phyloP scores from a whole-genome alignment of 352 stramenopile species.

The Peronospora farinosa region DNA sequence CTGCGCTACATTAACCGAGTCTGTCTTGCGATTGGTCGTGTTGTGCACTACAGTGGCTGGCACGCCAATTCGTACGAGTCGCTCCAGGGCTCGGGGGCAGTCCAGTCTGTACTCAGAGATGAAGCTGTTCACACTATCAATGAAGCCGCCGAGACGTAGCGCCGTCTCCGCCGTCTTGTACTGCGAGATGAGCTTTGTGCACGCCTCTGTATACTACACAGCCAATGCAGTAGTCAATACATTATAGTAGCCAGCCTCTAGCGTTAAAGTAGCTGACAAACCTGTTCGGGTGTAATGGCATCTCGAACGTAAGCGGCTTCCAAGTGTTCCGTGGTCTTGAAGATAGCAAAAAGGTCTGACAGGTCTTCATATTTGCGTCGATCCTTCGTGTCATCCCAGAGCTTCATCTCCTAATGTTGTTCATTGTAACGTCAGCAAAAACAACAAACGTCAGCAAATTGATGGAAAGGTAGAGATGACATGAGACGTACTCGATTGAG shows the following conservation, averaged over 20 bases:
- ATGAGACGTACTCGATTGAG: slow-evolving; percentile 25
- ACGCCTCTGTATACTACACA: slow-evolving; percentile 91
- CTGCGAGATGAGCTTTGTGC: slow-evolving; percentile 96
- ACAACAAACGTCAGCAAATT: slow-evolving; percentile 1
- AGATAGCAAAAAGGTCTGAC: slow-evolving; percentile 94
- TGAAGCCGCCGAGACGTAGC: slow-evolving; percentile 71
- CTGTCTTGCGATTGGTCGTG: slow-evolving; percentile 72
- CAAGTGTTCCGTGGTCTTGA: slow-evolving; percentile 96
- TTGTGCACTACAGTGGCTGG: slow-evolving; percentile 88
- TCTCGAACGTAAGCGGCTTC: slow-evolving; percentile 95
- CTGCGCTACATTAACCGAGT: slow-evolving; percentile 90
- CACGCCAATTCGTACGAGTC: slow-evolving; percentile 91
- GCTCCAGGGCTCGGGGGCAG: slow-evolving; percentile 91
- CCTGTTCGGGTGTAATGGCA: slow-evolving; percentile 88
- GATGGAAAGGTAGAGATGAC: neutral
- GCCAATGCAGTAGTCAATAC: neutral
- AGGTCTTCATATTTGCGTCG: slow-evolving; percentile 83
- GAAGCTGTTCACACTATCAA: slow-evolving; percentile 79
- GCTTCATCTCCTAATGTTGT: slow-evolving; percentile 53
- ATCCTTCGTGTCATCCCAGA: slow-evolving; percentile 82
- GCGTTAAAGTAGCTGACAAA: slow-evolving; percentile 7
- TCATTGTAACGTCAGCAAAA: neutral
- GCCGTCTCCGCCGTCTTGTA: slow-evolving; percentile 95
- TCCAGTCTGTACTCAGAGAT: slow-evolving; percentile 94
- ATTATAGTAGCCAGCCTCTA: neutral